Evolutionary conservation across 1,139 yeast species (phyloP), one percentile per base, ranked within the genome.

Genomic region (Geotrichum fermentans): DNA sequence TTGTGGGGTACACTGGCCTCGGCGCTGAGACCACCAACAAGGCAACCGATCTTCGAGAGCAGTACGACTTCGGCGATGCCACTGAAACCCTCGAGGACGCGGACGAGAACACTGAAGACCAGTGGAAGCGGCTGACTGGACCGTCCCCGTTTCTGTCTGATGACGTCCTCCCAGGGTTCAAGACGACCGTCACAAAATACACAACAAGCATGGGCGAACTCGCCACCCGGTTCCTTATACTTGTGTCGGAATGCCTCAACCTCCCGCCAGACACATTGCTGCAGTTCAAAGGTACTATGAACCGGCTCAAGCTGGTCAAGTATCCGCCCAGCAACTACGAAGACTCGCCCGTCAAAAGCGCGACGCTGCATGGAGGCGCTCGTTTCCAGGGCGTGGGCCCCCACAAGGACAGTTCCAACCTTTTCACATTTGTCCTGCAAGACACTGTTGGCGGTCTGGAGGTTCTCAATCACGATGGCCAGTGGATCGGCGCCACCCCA

Each of bases 21-120:
- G 87, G 85, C 4, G 81, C 82, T 55, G 88, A 82, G 60, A 75
- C 78, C 51, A 82, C 89, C 0, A 80, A 83, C 4, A 67, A 69
- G 40, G 72, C 71, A 34, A 73, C 78, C 7, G 88, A 82, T 58
- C 74, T 83, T 77, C 69, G 88, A 54, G 87, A 81, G 58, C 87
- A 81, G 65, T 78, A 78, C 53, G 88, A 82, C 59, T 69, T 82
- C 54, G 87, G 80, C 77, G 21, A 77, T 78, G 10, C 22, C 26
- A 43, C 16, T 16, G 24, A 58, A 10, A 6, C 28, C 28, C 10
- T 24, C 8, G 28, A 6, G 6, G 28, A 24, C 6, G 8, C 2
- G 47, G 61, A 13, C 29, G 52, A 2, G 55, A 65, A 32, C 13
- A 38, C 45, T 17, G 72, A 22, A 13, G 45, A 41, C 34, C 52